These are phyloP conservation scores for Tulasnella sp. DNA, from an alignment of 768 basidiomycete species.

Conservation along the genomic window DNA sequence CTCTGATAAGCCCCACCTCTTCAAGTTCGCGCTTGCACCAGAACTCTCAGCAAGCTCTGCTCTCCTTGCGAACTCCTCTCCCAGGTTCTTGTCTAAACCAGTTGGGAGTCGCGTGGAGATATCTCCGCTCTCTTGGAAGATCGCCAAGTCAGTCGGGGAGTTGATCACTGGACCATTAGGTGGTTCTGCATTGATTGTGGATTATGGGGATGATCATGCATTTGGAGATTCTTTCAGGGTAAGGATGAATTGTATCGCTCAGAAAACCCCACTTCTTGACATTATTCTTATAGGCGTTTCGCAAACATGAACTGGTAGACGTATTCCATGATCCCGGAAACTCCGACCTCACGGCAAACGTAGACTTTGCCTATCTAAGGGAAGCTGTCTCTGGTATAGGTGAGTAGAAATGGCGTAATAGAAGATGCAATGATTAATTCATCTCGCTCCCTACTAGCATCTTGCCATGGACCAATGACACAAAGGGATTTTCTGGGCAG, in stretches of 20 bases:
- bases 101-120: slow-evolving; percentile 70
- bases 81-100: slow-evolving; percentile 55
- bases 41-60: slow-evolving; percentile 17
- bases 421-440: not conserved
- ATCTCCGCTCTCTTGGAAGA: slow-evolving; percentile 53
- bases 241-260: slow-evolving; percentile 23
- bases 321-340: slow-evolving; percentile 75
- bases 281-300: slow-evolving; percentile 58
- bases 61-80: slow-evolving; percentile 49
- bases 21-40: slow-evolving; percentile 11
- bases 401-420: not conserved
- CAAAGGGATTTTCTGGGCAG: slow-evolving; percentile 67
- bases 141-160: slow-evolving; percentile 53
- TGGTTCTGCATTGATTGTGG: slow-evolving; percentile 60
- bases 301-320: slow-evolving; percentile 71
- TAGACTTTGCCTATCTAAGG: slow-evolving; percentile 81
- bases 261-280: slow-evolving; percentile 1
- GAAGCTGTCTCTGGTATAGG: slow-evolving; percentile 43
- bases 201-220: slow-evolving; percentile 69
- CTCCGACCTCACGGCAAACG: slow-evolving; percentile 90
- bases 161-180: slow-evolving; percentile 32
- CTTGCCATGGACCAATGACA: slow-evolving; percentile 48
- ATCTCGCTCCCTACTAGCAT: not conserved
- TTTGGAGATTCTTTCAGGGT: slow-evolving; percentile 73
- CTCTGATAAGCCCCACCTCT: not conserved